Conservation (phyloP, 2,329 filamentous ascomycete species). For the Aspergillus niger region DNA sequence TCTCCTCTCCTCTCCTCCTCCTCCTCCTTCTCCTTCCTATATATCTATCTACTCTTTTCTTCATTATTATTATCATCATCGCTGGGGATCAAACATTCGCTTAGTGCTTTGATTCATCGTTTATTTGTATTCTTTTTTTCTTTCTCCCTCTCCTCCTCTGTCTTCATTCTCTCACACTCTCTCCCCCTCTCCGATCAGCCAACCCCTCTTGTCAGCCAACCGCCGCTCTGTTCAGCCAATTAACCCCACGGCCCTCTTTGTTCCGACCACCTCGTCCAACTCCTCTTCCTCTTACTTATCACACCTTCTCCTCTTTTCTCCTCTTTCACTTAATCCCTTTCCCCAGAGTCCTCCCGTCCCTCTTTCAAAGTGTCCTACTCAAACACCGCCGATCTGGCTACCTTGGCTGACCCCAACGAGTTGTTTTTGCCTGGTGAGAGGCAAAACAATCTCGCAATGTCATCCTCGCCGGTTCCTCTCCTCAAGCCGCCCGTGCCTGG, state of each 20-base stretch:
- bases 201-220: constrained; percentile 18
- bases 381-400: constrained; percentile 38
- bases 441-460: constrained; percentile 60
- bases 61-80: neutral
- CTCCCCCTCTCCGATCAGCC: constrained; percentile 4
- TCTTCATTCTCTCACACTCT: neutral
- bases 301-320: constrained; percentile 6
- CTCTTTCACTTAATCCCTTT: constrained; percentile 6
- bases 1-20: constrained; percentile 5
- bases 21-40: neutral
- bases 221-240: constrained; percentile 15
- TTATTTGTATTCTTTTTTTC: neutral
- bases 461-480: constrained; percentile 71
- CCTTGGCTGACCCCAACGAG: constrained; percentile 43
- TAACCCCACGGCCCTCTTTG: constrained; percentile 20
- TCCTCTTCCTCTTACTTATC: neutral
- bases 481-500: constrained; percentile 82
- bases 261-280: constrained; percentile 11
- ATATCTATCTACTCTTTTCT: constrained; percentile 3
- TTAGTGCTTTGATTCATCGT: constrained; percentile 5
- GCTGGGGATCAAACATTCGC: constrained; percentile 5
- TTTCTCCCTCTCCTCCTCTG: neutral
- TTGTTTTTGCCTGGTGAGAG: constrained; percentile 44
- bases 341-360: constrained; percentile 8
- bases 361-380: constrained; percentile 23